Evolutionary conservation across 179 eudicot genomes (phyloP), one percentile per base, ranked within the genome.

Genomic region (Kewa caespitosa): DNA sequence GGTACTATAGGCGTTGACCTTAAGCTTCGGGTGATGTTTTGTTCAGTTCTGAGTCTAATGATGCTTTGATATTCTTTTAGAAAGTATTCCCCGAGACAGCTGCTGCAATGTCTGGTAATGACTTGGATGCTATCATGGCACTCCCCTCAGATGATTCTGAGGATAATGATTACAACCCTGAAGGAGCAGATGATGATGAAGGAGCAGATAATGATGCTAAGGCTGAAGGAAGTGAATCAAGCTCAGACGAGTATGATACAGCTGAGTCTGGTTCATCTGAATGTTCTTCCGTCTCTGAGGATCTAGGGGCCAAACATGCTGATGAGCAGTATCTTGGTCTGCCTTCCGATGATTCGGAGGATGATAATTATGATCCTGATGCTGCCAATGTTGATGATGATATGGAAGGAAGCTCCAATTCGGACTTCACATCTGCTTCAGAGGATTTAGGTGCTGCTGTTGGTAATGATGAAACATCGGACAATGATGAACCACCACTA

Each of bases 61-160:
- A 61, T 77, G 70, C 41, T 70, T 73, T 62, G n/a, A 64, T 38
- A n/a, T 70, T 60, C 36, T 64, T 79, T 65, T 86, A 96, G 99
- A 96, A 90, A 76, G 90, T 96, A 76, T 96, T 90, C 50, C 98
- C 98, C 30, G 98, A 96, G 80, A 92, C 87, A 30, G 90, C 86
- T 6, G 84, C 86, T 62, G 88, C 90, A 75, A 84, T 81, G 69
- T 70, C 86, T 61, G 90, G 89, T 64, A 85, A 82, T 74, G 81
- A 73, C 60, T 86, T 82, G 52, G 93, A 90, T 76, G 90, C 87
- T 80, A 42, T 50, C 62, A 67, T 76, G 68, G 94, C 88, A 25
- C 89, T 88, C 65, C 94, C 98, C 14, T 91, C 97, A 36, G 99
- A 95, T 86, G 98, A 95, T 88, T 93, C 98, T 33, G 95, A 90